phyloP scores from a whole-genome alignment of 2,329 filamentous ascomycete genomes.

The Bretziella fagacearum region DNA sequence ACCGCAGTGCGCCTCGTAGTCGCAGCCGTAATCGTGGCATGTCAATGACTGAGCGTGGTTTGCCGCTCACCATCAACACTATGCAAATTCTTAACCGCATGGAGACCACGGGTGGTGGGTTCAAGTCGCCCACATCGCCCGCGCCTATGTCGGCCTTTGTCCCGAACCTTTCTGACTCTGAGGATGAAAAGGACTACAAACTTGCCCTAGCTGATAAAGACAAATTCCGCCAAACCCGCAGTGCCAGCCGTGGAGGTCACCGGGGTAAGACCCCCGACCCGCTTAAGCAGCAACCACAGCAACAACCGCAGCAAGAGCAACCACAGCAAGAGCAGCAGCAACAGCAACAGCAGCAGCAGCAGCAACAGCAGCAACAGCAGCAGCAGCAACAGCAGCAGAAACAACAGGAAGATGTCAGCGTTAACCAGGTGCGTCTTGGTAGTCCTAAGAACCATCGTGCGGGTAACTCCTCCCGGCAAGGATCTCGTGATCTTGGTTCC shows the following conservation, averaged over 20 bases:
- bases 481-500: slow-evolving; percentile 23
- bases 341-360: background rate
- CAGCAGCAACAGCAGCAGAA: background rate
- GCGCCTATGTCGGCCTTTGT: slow-evolving; percentile 43
- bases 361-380: slow-evolving; percentile 16
- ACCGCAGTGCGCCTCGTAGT: slow-evolving; percentile 23
- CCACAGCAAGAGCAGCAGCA: background rate
- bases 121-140: slow-evolving; percentile 9
- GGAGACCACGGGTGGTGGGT: background rate
- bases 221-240: slow-evolving; percentile 38
- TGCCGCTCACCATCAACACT: slow-evolving; percentile 48
- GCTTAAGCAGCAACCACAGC: slow-evolving; percentile 16
- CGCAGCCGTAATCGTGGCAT: slow-evolving; percentile 18
- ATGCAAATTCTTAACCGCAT: slow-evolving; percentile 21
- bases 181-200: slow-evolving; percentile 47
- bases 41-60: background rate
- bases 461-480: slow-evolving; percentile 14
- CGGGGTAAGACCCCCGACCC: slow-evolving; percentile 18
- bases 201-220: slow-evolving; percentile 37
- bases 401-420: background rate
- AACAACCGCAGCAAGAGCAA: background rate
- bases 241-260: slow-evolving; percentile 26
- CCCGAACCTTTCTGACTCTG: slow-evolving; percentile 35
- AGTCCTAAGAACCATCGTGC: background rate
- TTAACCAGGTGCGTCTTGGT: background rate